Percentiles rank a stretch among this genome's conserved stretches.
phyloP scores from a whole-genome alignment of 768 basidiomycete species.

The Coprinopsis marcescibilis region DNA sequence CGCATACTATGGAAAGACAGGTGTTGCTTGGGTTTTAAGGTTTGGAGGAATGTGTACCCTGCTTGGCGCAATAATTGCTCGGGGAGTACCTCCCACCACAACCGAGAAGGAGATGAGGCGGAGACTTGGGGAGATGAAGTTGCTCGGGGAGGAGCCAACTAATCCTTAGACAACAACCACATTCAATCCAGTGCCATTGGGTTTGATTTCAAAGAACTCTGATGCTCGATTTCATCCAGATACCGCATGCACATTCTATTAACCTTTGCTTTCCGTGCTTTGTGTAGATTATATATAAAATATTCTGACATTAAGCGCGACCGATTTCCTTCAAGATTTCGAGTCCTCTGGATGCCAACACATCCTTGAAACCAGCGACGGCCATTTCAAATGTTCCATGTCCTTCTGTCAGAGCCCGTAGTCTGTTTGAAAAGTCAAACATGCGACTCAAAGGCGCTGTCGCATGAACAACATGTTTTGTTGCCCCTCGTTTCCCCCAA shows the following conservation, averaged over 20 bases:
- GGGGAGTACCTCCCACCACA: slow-evolving; percentile 81
- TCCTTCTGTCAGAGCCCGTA: slow-evolving; percentile 79
- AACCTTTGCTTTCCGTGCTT: too few species aligned
- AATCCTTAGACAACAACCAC: slow-evolving; percentile 39
- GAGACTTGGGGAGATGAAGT: slow-evolving; percentile 72
- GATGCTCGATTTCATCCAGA: too few species aligned
- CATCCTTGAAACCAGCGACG: slow-evolving; percentile 70
- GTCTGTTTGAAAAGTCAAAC: slow-evolving; percentile 72
- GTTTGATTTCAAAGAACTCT: too few species aligned
- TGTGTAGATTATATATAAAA: too few species aligned
- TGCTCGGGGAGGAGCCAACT: slow-evolving; percentile 56
- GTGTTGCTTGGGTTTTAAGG: slow-evolving; percentile 90
- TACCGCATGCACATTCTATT: too few species aligned
- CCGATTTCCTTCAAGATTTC: slow-evolving; percentile 81
- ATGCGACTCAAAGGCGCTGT: slow-evolving; percentile 75
- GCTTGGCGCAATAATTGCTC: slow-evolving; percentile 73
- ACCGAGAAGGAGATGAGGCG: slow-evolving; percentile 89
- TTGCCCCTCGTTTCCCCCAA: not conserved
- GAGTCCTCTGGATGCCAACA: slow-evolving; percentile 51
- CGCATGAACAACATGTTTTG: slow-evolving; percentile 63
- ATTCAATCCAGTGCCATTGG: too few species aligned
- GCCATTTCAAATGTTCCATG: slow-evolving; percentile 78
- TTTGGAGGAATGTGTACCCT: slow-evolving; percentile 88
- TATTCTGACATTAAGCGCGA: slow-evolving; percentile 45
- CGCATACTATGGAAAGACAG: slow-evolving; percentile 76